These are phyloP conservation scores for Trichoderma simmonsii DNA, from an alignment of 2,329 filamentous ascomycete species.

Conservation along the genomic window DNA sequence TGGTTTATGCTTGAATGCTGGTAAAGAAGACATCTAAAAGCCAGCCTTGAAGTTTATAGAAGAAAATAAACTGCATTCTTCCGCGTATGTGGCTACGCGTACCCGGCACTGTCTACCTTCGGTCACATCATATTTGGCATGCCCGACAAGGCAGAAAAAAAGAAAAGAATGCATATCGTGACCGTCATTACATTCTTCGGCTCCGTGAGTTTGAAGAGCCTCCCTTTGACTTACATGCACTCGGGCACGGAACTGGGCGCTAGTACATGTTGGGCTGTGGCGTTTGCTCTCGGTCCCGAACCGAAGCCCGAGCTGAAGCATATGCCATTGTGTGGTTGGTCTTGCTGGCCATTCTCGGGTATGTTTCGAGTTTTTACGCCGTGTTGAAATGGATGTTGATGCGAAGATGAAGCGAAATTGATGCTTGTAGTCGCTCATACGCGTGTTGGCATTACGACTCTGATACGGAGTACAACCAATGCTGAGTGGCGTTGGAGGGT, in stretches of 20 bases:
- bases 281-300: conserved; percentile 6
- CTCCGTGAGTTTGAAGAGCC: neutral
- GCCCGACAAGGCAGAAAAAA: neutral
- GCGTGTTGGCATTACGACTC: neutral
- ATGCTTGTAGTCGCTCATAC: neutral
- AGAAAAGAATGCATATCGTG: neutral
- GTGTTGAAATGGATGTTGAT: neutral
- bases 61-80: neutral
- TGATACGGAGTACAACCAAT: neutral
- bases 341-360: neutral
- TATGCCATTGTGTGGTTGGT: neutral
- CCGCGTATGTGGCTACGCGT: neutral
- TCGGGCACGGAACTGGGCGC: conserved; percentile 1
- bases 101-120: neutral
- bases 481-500: neutral
- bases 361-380: neutral
- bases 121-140: neutral
- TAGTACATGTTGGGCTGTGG: conserved; percentile 13
- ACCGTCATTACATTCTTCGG: neutral
- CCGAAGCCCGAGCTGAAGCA: neutral
- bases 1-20: neutral
- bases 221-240: neutral
- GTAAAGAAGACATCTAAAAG: neutral
- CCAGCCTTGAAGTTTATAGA: neutral
- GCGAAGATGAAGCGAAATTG: neutral